Evolutionary conservation across 139 green algal species (phyloP), one percentile per base, ranked within the genome.

Genomic region (Prasinococcaceae sp.): DNA sequence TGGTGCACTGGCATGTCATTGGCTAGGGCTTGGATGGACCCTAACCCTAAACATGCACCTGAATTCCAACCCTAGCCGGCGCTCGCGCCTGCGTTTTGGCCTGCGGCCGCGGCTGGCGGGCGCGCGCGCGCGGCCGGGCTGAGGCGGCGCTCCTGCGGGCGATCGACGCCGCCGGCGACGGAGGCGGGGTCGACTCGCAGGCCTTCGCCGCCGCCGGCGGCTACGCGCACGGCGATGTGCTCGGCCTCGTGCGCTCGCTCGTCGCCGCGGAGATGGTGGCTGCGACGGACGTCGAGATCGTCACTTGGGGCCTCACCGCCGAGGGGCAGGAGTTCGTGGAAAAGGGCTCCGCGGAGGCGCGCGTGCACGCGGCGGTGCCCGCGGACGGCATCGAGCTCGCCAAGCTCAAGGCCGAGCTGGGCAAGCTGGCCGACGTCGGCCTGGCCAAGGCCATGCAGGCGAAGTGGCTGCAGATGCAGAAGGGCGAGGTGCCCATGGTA

Each of bases 401-500:
- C 0, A 58, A 79, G 10, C 68, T 96, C 12, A 92, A 68, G 48
- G 38, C 23, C 9, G 30, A 77, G 37, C 63, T 83, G 10, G 77
- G 70, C 8, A 53, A 71, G 27, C 47, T 78, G 2, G 81, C 67
- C 2, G 84, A 89, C 17, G 58, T 94, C 25, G 90, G 90, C 5
- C 86, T 95, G 70, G 84, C 83, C 61, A 81, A 94, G 66, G 88
- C 81, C 24, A 94, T 97, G 84, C 73, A 89, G 61, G 42, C 68
- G 27, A 80, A 81, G 50, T 92, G 84, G 81, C 35, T 93, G 16
- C 43, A 26, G 23, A 57, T 89, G 8, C 68, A 77, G 55, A 92
- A 89, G 50, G 38, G 48, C 28, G 36, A 44, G 6, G 36, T 20
- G 26, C 33, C 33, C 33, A 20, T 37, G 20, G 50, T 68, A 8